Conservation (phyloP, 73 alveolate species). For the Tetrahymena elliotti region DNA sequence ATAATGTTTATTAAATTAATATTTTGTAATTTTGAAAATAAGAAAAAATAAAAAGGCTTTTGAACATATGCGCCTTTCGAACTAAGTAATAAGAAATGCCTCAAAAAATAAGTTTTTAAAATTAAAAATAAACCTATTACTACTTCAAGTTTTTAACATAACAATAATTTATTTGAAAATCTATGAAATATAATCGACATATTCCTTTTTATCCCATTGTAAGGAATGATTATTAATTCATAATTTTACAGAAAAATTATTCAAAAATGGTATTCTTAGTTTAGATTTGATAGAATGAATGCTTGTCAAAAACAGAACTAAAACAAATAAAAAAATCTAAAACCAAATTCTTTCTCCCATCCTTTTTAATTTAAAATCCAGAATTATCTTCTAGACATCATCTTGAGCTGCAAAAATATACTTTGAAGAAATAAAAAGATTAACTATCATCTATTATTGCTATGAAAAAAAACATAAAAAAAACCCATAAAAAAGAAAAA, state of each 20-base stretch:
- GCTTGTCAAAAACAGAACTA: background rate
- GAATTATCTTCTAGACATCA: background rate
- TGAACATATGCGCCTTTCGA: constrained; percentile 2
- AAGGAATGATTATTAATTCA: background rate
- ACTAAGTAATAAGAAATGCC: background rate
- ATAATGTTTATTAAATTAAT: background rate
- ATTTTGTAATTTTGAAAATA: background rate
- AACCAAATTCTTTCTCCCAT: background rate
- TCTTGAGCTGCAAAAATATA: background rate
- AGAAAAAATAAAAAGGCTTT: background rate
- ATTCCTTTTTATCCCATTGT: background rate
- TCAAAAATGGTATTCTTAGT: background rate
- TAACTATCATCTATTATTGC: background rate
- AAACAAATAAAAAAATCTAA: background rate
- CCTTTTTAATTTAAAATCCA: background rate
- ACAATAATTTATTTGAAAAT: background rate
- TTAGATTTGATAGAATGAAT: background rate
- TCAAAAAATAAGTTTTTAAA: background rate
- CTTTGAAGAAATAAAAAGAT: background rate
- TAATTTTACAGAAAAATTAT: background rate
- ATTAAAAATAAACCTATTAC: background rate
- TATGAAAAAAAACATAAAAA: background rate
- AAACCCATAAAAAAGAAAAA: too few species aligned
- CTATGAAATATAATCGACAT: background rate
- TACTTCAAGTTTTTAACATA: background rate